These are phyloP conservation scores for Mycena leptocephala DNA, from an alignment of 768 basidiomycete genomes.

Conservation along the genomic window DNA sequence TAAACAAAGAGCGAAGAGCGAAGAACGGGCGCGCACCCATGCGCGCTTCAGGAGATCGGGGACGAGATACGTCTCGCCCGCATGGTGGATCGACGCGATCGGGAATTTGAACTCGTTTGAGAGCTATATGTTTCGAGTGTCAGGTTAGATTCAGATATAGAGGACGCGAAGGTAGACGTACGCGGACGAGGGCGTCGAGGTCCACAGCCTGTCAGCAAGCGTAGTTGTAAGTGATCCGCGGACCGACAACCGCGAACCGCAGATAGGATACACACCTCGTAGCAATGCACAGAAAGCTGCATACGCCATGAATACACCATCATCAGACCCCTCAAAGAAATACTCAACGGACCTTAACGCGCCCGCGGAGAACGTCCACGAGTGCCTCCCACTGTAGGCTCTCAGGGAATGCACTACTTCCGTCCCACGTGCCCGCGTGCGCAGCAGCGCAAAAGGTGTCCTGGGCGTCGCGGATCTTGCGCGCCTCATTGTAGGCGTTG, in stretches of 20 bases:
- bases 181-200: conserved; percentile 77
- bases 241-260: too few species aligned
- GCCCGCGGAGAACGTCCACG: conserved; percentile 81
- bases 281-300: conserved; percentile 61
- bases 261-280: conserved; percentile 50
- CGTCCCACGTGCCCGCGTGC: conserved; percentile 59
- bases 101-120: conserved; percentile 89
- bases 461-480: conserved; percentile 74
- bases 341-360: conserved; percentile 73
- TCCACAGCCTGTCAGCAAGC: conserved; percentile 67
- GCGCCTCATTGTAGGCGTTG: conserved; percentile 78
- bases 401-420: conserved; percentile 71
- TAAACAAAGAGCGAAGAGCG: neutral
- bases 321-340: neutral
- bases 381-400: conserved; percentile 80
- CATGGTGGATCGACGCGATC: conserved; percentile 84
- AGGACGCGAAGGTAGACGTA: conserved; percentile 46
- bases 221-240: too few species aligned
- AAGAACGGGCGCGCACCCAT: conserved; percentile 61
- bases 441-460: conserved; percentile 76
- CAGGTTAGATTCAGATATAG: neutral
- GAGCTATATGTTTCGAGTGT: conserved; percentile 55
- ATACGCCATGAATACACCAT: neutral
- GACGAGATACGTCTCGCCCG: conserved; percentile 87
- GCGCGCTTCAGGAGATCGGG: conserved; percentile 81